phyloP scores from a whole-genome alignment of 331 rosid genomes.

The Arachis monticola region DNA sequence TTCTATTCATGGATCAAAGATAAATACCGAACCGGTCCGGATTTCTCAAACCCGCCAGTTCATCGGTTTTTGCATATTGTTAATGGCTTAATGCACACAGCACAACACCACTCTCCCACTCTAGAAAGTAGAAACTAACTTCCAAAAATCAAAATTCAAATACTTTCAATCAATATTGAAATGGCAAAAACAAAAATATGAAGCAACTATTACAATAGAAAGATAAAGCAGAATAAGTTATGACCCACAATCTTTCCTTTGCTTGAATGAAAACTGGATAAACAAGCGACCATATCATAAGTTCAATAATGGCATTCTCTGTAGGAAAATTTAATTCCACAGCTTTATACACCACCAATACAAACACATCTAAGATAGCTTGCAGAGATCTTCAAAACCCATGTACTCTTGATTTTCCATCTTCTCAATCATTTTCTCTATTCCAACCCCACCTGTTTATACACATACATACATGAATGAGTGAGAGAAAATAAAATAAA shows the following conservation, averaged over 20 bases:
- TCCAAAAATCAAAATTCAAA: too few relatives aligned
- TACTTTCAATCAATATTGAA: not conserved
- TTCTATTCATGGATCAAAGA: too few relatives aligned
- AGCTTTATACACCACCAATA: not conserved
- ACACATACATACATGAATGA: too few relatives aligned
- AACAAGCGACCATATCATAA: constrained; percentile 20
- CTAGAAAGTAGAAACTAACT: not conserved
- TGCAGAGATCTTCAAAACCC: constrained; percentile 77
- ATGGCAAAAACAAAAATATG: constrained; percentile 28
- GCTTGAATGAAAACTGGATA: constrained; percentile 38
- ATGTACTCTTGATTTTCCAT: constrained; percentile 74
- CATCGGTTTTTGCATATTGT: not conserved
- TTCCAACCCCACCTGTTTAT: constrained; percentile 77
- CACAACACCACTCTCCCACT: not conserved
- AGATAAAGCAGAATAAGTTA: constrained; percentile 4
- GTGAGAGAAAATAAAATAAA: too few relatives aligned
- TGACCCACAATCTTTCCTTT: constrained; percentile 24
- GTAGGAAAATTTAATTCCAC: constrained; percentile 34
- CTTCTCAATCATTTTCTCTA: constrained; percentile 75
- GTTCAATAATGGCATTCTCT: constrained; percentile 6
- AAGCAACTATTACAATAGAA: constrained; percentile 17
- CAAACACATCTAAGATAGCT: constrained; percentile 40
- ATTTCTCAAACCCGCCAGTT: too few relatives aligned
- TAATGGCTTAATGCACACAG: not conserved
- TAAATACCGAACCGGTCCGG: too few relatives aligned